Conservation (phyloP, 2,329 filamentous ascomycete genomes). For the Metarhizium album region DNA sequence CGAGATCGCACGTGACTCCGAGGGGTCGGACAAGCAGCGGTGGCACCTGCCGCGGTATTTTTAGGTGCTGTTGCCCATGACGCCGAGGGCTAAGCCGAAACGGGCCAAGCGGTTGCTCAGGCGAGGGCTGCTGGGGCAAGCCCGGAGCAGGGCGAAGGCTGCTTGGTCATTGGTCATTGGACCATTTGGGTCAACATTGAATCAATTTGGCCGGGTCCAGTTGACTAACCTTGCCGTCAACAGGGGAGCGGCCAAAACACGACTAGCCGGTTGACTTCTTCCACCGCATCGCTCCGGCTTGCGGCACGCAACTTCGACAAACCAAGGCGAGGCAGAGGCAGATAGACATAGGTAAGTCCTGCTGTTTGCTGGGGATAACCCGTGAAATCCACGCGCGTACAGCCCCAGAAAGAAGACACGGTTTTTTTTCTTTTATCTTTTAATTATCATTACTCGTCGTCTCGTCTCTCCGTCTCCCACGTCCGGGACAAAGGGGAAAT, state of each 20-base stretch:
- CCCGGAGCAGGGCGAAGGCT: background rate
- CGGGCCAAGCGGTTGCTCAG: conserved; percentile 7
- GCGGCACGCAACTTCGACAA: conserved; percentile 4
- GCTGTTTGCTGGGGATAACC: conserved; percentile 5
- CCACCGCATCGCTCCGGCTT: conserved; percentile 2
- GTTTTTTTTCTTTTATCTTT: background rate
- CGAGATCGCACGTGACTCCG: background rate
- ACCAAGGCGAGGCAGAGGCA: conserved; percentile 9
- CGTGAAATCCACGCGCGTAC: background rate
- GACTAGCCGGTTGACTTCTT: too few relatives aligned
- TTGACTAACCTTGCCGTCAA: conserved; percentile 8
- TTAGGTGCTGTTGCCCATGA: conserved; percentile 7
- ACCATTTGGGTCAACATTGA: background rate
- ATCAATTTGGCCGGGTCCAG: background rate
- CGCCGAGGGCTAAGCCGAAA: conserved; percentile 11
- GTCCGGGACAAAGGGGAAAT: background rate
- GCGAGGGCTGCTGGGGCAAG: conserved; percentile 9
- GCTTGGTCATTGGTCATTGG: too few relatives aligned
- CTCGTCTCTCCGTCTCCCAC: background rate
- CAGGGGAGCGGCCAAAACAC: conserved; percentile 15
- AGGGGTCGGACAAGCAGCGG: background rate
- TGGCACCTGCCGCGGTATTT: background rate
- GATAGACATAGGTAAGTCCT: conserved; percentile 12
- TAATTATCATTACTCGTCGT: background rate
- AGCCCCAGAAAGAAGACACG: conserved; percentile 3